Base-by-base conservation (phyloP, 1,284 basidiomycete species). In the Boletellus dicymbophilus region DNA sequence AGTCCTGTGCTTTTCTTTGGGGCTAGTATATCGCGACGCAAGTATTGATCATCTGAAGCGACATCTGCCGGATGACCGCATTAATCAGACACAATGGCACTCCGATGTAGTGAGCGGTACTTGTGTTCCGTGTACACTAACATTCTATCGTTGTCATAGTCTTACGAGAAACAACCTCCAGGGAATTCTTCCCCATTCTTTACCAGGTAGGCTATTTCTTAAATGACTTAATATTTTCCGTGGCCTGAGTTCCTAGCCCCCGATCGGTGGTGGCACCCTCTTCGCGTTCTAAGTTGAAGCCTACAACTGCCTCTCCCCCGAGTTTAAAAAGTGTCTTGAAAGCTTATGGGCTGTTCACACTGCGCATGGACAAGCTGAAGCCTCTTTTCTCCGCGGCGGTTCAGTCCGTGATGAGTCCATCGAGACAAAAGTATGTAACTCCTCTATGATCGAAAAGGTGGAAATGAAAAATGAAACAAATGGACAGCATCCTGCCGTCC, bases 261-360 rank as follows among this genome's bases (percentile, higher is more conserved):
- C 44, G 34, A 26, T 28, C 30, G 80, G 79, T 21, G 81, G 81
- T 11, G 82, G 84, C 63, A 85, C 84, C 0, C 71, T 84, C 58
- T 85, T 84, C 71, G 64, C 74, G 3, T 82, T 78, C 6, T 78
- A 81, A 56, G 79, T 78, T 49, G 81, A 82, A 52, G 82, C 84
- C 1, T 87, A 86, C 72, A 80, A 81, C 37, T 77, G 81, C n/a
- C 78, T 90, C 48, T 88, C 85, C 1, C 78, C 79, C n/a, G 77
- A 78, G 41, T 84, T 90, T 72, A 69, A 79, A 56, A 76, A 78
- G 46, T 81, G 80, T 61, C 78, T 90, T 39, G 81, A 86, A 63
- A 80, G 79, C 9, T 73, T 88, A 2, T 67, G 72, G 15, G 85
- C 81, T 3, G 73, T 87, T 4, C 87, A 90, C 67, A 82, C 81